Base-by-base conservation (phyloP, 495 filamentous ascomycete species). In the Durotheca rogersii region DNA sequence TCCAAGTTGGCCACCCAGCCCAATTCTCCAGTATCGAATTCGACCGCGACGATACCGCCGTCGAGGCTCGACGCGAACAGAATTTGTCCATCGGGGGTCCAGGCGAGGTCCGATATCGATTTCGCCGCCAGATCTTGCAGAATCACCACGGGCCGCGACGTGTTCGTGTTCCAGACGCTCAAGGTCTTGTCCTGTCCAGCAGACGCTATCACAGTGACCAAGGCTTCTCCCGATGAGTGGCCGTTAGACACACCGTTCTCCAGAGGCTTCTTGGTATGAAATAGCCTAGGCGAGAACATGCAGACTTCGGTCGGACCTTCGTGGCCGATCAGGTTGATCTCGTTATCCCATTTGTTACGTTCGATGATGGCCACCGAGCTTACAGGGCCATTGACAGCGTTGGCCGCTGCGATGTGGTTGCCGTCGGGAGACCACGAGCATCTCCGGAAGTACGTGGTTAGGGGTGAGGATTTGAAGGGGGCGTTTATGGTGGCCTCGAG, bases 341-440 rank as follows among this genome's bases (percentile, higher is more conserved):
- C 90, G 45, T 89, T 88, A 62, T 96, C 90, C 93, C 93, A 99
- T 7, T 78, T 81, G 16, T 88, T 85, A 53, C 93, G 86, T 51
- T 95, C 89, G 42, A 97, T 89, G 38, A 99, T 96, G 11, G 92
- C 93, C 7, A 96, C 92, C 0, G 91, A 95, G 71, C 89, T 95
- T 11, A 99, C 93, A 1, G 93, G 93, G 0, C 93, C 93, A 62
- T 99, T 99, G 12, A 91, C 88, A 0, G 93, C 90, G 70, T 99
- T 97, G 6, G 93, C 88, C 18, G 92, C 94, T 1, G 94, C 94
- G 53, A 99, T 96, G 60, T 96, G 93, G 64, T 90, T 87, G 6
- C 93, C 93, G 68, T 99, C 93, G 0, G 93, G 93, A 0, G 89
- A 95, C 93, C 93, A 99, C 2, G 91, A 95, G 58, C 90, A 96